Evolutionary conservation across 805 yeast species (phyloP).

Genomic region (Saturnispora hagleri): DNA sequence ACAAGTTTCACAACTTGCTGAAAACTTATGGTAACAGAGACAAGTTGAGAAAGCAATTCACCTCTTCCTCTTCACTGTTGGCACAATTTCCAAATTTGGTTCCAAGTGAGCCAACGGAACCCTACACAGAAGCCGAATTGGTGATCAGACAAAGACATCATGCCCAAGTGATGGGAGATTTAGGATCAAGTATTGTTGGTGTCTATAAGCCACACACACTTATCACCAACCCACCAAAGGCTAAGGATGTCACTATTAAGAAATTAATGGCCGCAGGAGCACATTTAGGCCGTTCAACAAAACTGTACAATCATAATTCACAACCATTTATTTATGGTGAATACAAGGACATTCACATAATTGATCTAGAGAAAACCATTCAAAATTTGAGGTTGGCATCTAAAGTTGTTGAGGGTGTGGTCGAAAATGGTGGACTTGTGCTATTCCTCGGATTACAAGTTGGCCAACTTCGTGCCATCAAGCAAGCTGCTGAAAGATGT

Average conservation of each 20-base stretch:
- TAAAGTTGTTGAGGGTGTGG: conserved; percentile 75
- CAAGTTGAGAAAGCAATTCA: conserved; percentile 15
- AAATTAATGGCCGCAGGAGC: conserved; percentile 85
- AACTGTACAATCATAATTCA: conserved; percentile 68
- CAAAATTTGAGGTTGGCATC: conserved; percentile 69
- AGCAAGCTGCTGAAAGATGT: conserved; percentile 68
- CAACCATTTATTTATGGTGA: conserved; percentile 84
- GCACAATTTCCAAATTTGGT: conserved; percentile 51
- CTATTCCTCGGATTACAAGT: conserved; percentile 77
- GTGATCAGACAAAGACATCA: conserved; percentile 65
- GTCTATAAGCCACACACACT: conserved; percentile 67
- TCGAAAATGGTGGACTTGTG: conserved; percentile 72
- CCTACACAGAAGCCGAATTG: conserved; percentile 72
- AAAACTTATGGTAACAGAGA: conserved; percentile 21
- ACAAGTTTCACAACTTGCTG: conserved; percentile 22
- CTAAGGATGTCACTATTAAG: conserved; percentile 53
- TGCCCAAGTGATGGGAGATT: conserved; percentile 38
- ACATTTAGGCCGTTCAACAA: conserved; percentile 86
- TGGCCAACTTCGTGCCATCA: conserved; percentile 66
- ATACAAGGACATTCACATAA: conserved; percentile 84
- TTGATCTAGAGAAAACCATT: conserved; percentile 81
- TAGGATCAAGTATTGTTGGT: conserved; percentile 58
- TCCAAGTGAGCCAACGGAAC: conserved; percentile 49
- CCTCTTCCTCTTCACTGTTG: conserved; percentile 21
- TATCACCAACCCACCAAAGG: conserved; percentile 46